Base-by-base conservation (phyloP, 1,284 basidiomycete genomes). In the Coniferiporia sulphurascens region DNA sequence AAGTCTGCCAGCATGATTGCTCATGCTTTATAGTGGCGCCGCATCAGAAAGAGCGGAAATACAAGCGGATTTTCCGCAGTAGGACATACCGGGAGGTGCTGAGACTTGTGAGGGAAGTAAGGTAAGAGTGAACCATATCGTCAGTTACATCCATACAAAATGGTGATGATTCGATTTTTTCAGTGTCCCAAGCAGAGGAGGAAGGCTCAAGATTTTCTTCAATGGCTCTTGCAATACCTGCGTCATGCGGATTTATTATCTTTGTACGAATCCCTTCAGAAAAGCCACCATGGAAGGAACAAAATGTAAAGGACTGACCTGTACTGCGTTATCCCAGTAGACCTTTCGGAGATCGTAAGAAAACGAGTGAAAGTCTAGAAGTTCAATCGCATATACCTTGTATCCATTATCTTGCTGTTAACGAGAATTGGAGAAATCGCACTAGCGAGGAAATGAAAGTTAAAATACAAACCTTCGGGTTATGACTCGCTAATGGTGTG, bases 401-500 rank as follows among this genome's bases (percentile, higher is more conserved):
- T 89, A 93, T 2, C 92, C 91, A 68, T 94, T 94, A 66, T 94
- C 92, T 69, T 88, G 73, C 88, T 89, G 55, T 1, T 38, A 53
- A 19, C 13, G 27, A 48, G 12, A 38, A 53, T 43, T 53, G 15
- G 27, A 45, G 17, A n/a, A 51, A 35, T 41, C 7, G 48, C 4
- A 21, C 27, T 6, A 53, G 45, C 34, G 38, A 15, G 17, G 19
- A 17, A 32, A 3, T 19, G 17, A 57, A 54, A 64, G 52, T 38
- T n/a, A n/a, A n/a, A n/a, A n/a, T n/a, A n/a, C n/a, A n/a, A 38
- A 87, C 89, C 82, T 91, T 92, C 0, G 91, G 91, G 67, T 93
- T 93, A 66, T 93, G 90, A 62, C 87, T 90, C 4, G 91, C 91
- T 88, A 54, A 38, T 61, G 46, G 38, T 57, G 41, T 53, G 62